phyloP scores from a whole-genome alignment of 176 grass and related monocot genomes.

The Aegilops umbellulata region DNA sequence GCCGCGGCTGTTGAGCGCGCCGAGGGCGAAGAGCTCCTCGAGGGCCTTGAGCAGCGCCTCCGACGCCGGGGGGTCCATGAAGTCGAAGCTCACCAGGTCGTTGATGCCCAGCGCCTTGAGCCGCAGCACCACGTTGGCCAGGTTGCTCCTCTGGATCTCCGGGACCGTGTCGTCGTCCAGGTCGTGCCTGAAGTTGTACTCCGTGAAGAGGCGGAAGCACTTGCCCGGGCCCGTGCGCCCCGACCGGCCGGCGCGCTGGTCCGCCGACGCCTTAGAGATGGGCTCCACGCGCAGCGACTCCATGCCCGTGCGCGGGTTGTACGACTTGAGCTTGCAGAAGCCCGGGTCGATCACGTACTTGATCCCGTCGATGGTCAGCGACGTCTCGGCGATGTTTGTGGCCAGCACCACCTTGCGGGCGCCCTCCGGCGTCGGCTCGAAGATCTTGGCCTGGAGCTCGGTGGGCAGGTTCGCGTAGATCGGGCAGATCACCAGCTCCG shows the following conservation, averaged over 20 bases:
- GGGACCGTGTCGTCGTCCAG: constrained; percentile 48
- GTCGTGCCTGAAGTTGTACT: constrained; percentile 45
- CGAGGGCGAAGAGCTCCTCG: constrained; percentile 56
- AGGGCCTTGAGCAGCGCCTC: constrained; percentile 55
- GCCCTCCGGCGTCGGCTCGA: constrained; percentile 46
- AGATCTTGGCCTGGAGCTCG: constrained; percentile 56
- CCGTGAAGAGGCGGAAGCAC: constrained; percentile 63
- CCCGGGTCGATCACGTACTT: constrained; percentile 61
- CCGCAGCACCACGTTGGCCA: constrained; percentile 53
- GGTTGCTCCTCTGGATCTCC: constrained; percentile 59
- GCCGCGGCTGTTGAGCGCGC: constrained; percentile 47
- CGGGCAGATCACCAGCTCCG: constrained; percentile 42
- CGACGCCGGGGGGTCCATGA: constrained; percentile 69
- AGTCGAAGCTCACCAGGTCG: constrained; percentile 72
- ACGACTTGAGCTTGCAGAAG: constrained; percentile 64
- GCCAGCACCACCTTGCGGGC: constrained; percentile 62
- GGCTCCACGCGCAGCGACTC: constrained; percentile 52
- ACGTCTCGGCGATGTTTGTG: constrained; percentile 83
- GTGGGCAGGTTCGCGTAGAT: constrained; percentile 56
- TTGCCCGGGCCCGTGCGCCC: constrained; percentile 57
- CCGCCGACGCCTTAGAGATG: constrained; percentile 58
- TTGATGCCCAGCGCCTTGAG: constrained; percentile 61
- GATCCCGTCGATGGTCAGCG: constrained; percentile 74
- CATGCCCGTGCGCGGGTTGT: constrained; percentile 56
- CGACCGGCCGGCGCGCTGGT: constrained; percentile 57